Conservation (phyloP, 768 basidiomycete species). For the Cystobasidium ongulense region DNA sequence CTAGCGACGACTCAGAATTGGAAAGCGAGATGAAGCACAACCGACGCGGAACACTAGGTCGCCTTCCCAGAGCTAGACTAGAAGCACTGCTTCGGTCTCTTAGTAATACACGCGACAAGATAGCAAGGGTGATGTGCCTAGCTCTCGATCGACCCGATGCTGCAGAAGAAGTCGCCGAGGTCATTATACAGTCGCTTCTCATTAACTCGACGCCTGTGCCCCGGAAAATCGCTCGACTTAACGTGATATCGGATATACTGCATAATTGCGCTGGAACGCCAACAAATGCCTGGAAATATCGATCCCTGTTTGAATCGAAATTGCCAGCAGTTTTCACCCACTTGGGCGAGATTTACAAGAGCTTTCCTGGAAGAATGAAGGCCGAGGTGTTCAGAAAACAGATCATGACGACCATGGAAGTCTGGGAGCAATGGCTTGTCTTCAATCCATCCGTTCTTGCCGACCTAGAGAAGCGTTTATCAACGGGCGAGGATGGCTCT, state of each 20-base stretch:
- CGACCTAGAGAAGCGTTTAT: slow-evolving; percentile 38
- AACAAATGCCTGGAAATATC: slow-evolving; percentile 87
- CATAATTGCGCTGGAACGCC: slow-evolving; percentile 94
- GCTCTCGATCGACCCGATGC: slow-evolving; percentile 93
- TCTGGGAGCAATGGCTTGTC: slow-evolving; percentile 98
- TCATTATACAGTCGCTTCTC: slow-evolving; percentile 77
- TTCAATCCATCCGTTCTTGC: slow-evolving; percentile 75
- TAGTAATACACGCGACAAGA: slow-evolving; percentile 75
- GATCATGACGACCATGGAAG: slow-evolving; percentile 76
- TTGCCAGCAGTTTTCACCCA: slow-evolving; percentile 95
- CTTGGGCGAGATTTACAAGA: slow-evolving; percentile 83
- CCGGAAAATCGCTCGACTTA: slow-evolving; percentile 85
- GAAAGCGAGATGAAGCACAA: slow-evolving; percentile 59
- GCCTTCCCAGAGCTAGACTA: slow-evolving; percentile 70
- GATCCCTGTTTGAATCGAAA: slow-evolving; percentile 82
- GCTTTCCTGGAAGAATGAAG: slow-evolving; percentile 90
- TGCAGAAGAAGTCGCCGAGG: slow-evolving; percentile 79
- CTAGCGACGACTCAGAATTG: slow-evolving; percentile 66
- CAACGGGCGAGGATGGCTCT: slow-evolving; percentile 46
- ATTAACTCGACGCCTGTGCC: slow-evolving; percentile 94
- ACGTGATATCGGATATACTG: slow-evolving; percentile 93
- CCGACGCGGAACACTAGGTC: slow-evolving; percentile 61
- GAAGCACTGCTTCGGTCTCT: slow-evolving; percentile 82
- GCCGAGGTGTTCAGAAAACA: slow-evolving; percentile 94
- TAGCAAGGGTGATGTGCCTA: slow-evolving; percentile 95